Conservation (phyloP, 2,329 filamentous ascomycete species). For the Sphaceloma murrayae region DNA sequence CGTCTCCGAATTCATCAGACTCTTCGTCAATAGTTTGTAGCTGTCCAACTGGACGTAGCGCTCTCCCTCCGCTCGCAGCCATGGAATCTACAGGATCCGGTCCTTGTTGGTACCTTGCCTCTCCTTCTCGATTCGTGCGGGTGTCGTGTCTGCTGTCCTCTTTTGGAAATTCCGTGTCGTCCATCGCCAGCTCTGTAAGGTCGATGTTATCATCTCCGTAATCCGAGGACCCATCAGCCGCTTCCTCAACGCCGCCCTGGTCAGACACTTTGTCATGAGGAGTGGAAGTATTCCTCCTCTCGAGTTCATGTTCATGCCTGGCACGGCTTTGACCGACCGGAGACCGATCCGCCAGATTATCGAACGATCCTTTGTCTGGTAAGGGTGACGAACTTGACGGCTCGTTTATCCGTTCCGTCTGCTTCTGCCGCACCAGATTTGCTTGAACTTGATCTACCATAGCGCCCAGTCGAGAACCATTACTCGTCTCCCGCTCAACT, state of each 20-base stretch:
- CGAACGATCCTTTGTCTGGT: conserved; percentile 27
- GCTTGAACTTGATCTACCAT: conserved; percentile 39
- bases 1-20: conserved; percentile 39
- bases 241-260: neutral
- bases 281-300: too few species aligned
- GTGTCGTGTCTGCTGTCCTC: neutral
- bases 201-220: conserved; percentile 23
- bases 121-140: too few species aligned
- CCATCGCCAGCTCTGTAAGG: conserved; percentile 15
- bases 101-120: too few species aligned
- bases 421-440: conserved; percentile 29
- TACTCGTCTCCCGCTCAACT: conserved; percentile 17
- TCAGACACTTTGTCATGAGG: neutral
- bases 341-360: conserved; percentile 4
- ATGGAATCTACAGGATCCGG: neutral
- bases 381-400: conserved; percentile 42
- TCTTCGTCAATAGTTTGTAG: conserved; percentile 21
- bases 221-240: conserved; percentile 9
- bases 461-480: conserved; percentile 24
- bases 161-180: neutral
- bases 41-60: neutral
- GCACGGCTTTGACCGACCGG: neutral
- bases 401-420: conserved; percentile 21
- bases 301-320: too few species aligned
- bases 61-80: neutral